Base-by-base conservation (phyloP, 169 alveolate species). In the Eimeria brunetti region DNA sequence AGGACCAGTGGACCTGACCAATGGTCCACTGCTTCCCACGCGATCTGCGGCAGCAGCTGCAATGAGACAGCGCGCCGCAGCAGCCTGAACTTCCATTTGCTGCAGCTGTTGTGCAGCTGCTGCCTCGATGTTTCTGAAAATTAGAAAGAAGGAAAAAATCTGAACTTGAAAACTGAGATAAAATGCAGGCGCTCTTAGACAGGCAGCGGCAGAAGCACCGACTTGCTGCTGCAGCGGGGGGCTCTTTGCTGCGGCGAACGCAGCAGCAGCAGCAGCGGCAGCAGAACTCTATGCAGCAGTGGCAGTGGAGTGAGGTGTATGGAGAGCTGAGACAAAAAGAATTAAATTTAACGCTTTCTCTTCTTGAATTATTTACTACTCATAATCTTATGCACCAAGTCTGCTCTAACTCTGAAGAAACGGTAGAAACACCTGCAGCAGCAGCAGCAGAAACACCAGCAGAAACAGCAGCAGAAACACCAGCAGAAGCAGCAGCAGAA, bases 221-320 rank as follows among this genome's bases (percentile, higher is more conserved):
- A 3, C 8, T 38, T 53, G 89, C 89, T 2, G 69, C 20, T 51
- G 89, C 89, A 6, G 51, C 27, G 49, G 89, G 89, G 12, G 33
- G 22, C 89, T 20, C 36, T 46, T 38, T 60, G 80, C 41, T 60
- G 51, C 62, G 36, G 91, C 91, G 56, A 85, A 30, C 33, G 62
- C 76, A 85, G 44, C 91, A 36, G 80, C 91, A 56, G 80, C 75
- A 56, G 60, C 81, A 85, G 60, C 81, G 58, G 60, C 56, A 85
- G 56, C 91, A 85, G 36, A 20, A 51, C 27, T 24, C 14, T 6
- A 64, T 64, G 49, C 33, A 49, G 46, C 67, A 73, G 22, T 53
- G 89, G 89, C 89, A 81, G 18, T 81, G 89, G 89, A 49, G 73
- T 30, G 56, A 81, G 51, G 24, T 49, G 5, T 49, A 51, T n/a